Conservation (phyloP, 139 green algal species). For the Tetraselmis chui region DNA sequence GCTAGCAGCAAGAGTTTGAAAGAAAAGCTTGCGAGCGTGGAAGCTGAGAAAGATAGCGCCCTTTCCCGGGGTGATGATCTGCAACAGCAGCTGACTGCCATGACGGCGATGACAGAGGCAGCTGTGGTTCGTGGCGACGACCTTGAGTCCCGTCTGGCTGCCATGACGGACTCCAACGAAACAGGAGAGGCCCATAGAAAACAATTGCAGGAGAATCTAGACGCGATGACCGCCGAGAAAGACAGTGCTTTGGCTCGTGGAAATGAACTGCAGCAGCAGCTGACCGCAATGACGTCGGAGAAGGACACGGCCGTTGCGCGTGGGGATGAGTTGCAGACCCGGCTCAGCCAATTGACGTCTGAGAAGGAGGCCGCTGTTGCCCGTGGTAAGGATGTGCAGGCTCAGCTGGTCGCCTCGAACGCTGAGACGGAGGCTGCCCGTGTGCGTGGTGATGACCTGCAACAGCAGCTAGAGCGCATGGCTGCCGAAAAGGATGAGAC, state of each 20-base stretch:
- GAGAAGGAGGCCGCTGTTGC: not conserved
- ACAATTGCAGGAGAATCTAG: not conserved
- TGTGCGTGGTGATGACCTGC: not conserved
- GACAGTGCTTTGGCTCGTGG: not conserved
- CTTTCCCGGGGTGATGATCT: not conserved
- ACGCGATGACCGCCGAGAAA: not conserved
- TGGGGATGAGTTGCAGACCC: too few species aligned
- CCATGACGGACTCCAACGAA: not conserved
- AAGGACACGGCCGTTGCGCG: conserved; percentile 1
- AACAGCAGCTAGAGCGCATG: not conserved
- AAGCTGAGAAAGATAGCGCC: not conserved
- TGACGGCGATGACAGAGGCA: not conserved
- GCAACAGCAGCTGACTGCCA: not conserved
- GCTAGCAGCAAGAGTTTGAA: too few species aligned
- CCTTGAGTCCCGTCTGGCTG: not conserved
- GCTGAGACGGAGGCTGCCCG: not conserved
- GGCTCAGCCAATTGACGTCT: too few species aligned
- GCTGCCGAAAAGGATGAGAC: not conserved
- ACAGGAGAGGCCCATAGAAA: not conserved
- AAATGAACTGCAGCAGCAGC: conserved; percentile 11
- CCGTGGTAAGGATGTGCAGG: not conserved
- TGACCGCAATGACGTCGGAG: not conserved
- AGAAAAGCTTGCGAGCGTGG: not conserved
- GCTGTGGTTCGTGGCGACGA: not conserved
- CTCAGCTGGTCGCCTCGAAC: not conserved